Percentiles rank a stretch among this genome's conserved stretches.
phyloP scores from a whole-genome alignment of 805 yeast species.

The Candida fluviatilis region DNA sequence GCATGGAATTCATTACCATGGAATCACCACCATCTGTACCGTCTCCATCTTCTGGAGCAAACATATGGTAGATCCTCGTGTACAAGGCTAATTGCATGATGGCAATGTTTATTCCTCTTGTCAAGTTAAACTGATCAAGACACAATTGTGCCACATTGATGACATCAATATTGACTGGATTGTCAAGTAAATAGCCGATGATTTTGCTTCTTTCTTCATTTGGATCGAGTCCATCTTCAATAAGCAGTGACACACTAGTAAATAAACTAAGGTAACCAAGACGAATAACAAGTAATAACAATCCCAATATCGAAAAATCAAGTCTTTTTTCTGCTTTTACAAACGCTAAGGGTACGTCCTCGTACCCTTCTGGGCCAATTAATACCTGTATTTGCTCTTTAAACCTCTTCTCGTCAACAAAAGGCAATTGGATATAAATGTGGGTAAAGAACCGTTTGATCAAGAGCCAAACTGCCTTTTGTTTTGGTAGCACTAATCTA shows the following conservation, averaged over 20 bases:
- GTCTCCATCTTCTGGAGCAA: constrained; percentile 54
- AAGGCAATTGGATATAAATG: constrained; percentile 43
- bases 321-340: constrained; percentile 23
- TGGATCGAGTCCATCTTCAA: constrained; percentile 20
- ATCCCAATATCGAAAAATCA: constrained; percentile 32
- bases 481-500: constrained; percentile 32
- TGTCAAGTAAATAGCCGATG: constrained; percentile 20
- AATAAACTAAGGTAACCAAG: constrained; percentile 31
- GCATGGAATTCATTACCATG: constrained; percentile 50
- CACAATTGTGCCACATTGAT: constrained; percentile 30
- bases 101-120: constrained; percentile 41
- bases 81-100: constrained; percentile 53
- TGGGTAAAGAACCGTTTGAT: constrained; percentile 38
- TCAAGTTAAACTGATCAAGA: constrained; percentile 30
- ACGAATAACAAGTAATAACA: constrained; percentile 28
- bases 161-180: constrained; percentile 28
- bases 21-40: constrained; percentile 56
- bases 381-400: constrained; percentile 8
- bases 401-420: constrained; percentile 34
- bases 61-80: constrained; percentile 46
- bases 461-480: constrained; percentile 32
- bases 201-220: constrained; percentile 21
- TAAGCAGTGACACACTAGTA: constrained; percentile 22
- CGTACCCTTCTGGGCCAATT: constrained; percentile 7
- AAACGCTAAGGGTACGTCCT: constrained; percentile 17